phyloP scores from a whole-genome alignment of 208 protist genomes.

The Trypanosomatidae sp. region DNA sequence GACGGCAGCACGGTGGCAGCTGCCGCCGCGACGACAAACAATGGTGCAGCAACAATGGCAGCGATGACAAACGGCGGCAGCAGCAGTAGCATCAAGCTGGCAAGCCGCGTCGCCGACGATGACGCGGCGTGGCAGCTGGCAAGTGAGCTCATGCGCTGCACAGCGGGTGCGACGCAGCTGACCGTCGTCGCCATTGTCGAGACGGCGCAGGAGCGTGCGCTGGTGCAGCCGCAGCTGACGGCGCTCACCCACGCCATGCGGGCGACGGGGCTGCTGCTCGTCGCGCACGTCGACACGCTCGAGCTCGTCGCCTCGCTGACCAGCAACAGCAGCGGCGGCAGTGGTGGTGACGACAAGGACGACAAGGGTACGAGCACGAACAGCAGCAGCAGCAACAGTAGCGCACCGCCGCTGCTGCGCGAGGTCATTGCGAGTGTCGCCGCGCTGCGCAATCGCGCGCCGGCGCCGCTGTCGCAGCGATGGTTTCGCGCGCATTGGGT shows the following conservation, averaged over 20 bases:
- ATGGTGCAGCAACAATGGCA: too few species aligned
- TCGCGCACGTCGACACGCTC: constrained; percentile 43
- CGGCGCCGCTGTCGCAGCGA: too few species aligned
- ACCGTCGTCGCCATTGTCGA: constrained; percentile 47
- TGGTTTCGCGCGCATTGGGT: too few species aligned
- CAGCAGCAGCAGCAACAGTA: constrained; percentile 10
- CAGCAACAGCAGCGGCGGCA: constrained; percentile 9
- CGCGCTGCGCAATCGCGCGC: too few species aligned
- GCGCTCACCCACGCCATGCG: constrained; percentile 13
- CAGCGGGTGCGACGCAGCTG: constrained; percentile 15
- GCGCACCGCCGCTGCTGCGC: constrained; percentile 42
- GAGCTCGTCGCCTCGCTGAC: constrained; percentile 24
- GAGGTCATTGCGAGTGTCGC: too few species aligned
- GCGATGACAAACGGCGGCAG: too few species aligned
- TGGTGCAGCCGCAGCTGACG: constrained; percentile 13
- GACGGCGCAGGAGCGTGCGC: constrained; percentile 16
- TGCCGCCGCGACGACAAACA: too few species aligned
- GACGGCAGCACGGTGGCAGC: too few species aligned
- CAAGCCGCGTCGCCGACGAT: constrained; percentile 1
- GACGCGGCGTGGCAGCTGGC: constrained; percentile 17
- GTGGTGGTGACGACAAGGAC: constrained; percentile 6
- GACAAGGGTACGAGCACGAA: constrained; percentile 2
- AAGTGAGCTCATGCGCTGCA: constrained; percentile 49
- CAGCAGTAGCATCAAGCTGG: too few species aligned
- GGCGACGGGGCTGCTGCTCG: constrained; percentile 34